phyloP scores from a whole-genome alignment of 2,329 filamentous ascomycete species.

The Dichotomopilus funicola region DNA sequence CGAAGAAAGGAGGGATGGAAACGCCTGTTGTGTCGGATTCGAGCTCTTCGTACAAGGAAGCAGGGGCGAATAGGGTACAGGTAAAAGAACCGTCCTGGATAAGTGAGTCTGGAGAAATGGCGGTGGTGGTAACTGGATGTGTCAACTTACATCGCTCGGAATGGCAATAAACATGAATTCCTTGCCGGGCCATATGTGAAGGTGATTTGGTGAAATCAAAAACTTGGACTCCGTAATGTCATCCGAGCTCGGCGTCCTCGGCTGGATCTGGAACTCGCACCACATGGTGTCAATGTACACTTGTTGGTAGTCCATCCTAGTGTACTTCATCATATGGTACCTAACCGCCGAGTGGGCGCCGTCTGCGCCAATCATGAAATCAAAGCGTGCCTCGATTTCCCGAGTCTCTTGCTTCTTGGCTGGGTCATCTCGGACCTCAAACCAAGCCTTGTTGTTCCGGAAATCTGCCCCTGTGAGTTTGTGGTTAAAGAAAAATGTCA shows the following conservation, averaged over 20 bases:
- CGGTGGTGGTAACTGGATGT: background rate
- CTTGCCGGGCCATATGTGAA: constrained; percentile 94
- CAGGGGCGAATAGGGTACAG: constrained; percentile 85
- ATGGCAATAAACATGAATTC: constrained; percentile 99
- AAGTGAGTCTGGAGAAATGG: constrained; percentile 9
- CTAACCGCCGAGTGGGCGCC: constrained; percentile 88
- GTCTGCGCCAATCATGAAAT: constrained; percentile 90
- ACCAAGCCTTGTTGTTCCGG: constrained; percentile 72
- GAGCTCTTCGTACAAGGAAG: constrained; percentile 60
- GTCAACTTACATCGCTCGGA: constrained; percentile 53
- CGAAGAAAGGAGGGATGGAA: constrained; percentile 65
- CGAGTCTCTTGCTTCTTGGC: constrained; percentile 37
- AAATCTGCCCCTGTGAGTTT: constrained; percentile 91
- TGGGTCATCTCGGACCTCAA: constrained; percentile 52
- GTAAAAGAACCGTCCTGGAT: constrained; percentile 82
- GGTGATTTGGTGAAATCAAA: constrained; percentile 79
- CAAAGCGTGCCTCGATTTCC: constrained; percentile 81
- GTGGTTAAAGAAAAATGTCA: constrained; percentile 87
- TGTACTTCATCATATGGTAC: constrained; percentile 94
- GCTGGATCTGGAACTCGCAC: constrained; percentile 86
- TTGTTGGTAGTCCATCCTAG: constrained; percentile 84
- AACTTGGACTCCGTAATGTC: constrained; percentile 46
- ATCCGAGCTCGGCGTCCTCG: constrained; percentile 32
- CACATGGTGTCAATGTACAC: constrained; percentile 94
- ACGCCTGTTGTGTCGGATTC: constrained; percentile 49